Conservation (phyloP, 345 rosid genomes). For the Nasturtium officinale region DNA sequence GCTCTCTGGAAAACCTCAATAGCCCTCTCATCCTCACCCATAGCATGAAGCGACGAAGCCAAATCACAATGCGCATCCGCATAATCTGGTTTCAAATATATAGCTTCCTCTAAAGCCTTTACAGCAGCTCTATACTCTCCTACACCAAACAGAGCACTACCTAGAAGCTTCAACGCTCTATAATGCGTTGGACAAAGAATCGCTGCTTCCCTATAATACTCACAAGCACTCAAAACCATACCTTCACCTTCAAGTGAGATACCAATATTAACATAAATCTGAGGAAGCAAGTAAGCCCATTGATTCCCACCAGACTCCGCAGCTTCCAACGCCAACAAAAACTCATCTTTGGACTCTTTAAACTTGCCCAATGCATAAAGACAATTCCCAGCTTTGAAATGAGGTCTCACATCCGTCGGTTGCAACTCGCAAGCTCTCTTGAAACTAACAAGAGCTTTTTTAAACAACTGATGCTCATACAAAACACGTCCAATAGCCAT, state of each 20-base stretch:
- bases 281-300: conserved; percentile 93
- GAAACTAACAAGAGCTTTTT: conserved; percentile 86
- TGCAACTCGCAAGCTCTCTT: conserved; percentile 95
- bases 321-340: conserved; percentile 76
- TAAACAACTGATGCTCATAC: conserved; percentile 82
- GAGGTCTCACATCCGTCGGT: conserved; percentile 89
- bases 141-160: conserved; percentile 96
- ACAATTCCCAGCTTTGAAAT: conserved; percentile 92
- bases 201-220: conserved; percentile 97
- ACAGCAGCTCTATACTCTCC: conserved; percentile 97
- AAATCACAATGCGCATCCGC: conserved; percentile 98
- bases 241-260: conserved; percentile 97
- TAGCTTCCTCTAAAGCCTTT: conserved; percentile 95
- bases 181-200: conserved; percentile 94
- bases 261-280: conserved; percentile 93
- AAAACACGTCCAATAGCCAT: conserved; percentile 90
- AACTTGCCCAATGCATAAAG: conserved; percentile 73
- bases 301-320: conserved; percentile 94
- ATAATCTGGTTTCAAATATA: conserved; percentile 86
- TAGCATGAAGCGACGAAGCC: conserved; percentile 88
- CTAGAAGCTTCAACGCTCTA: conserved; percentile 92
- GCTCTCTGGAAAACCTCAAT: conserved; percentile 96
- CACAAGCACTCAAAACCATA: conserved; percentile 97
- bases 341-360: conserved; percentile 87
- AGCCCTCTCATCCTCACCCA: conserved; percentile 93